Conservation (phyloP, 768 basidiomycete species). For the Solioccasus polychromus region DNA sequence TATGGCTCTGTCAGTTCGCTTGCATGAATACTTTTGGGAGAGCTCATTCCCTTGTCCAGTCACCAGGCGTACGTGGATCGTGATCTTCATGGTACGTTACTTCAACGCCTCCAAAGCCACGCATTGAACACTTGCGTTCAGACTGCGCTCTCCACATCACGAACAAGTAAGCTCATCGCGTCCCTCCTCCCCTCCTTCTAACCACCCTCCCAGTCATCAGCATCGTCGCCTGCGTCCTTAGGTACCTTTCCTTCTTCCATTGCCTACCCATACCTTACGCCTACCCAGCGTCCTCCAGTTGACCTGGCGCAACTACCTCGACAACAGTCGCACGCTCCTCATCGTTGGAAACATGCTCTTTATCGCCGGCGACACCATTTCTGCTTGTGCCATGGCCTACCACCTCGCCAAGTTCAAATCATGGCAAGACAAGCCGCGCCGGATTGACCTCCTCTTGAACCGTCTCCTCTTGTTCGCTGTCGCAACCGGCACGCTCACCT, state of each 20-base stretch:
- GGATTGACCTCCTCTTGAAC: slow-evolving; percentile 21
- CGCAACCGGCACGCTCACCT: slow-evolving; percentile 25
- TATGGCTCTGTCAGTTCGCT: slow-evolving; percentile 25
- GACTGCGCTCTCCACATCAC: slow-evolving; percentile 16
- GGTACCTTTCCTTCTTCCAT: slow-evolving; percentile 4
- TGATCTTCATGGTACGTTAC: slow-evolving; percentile 17
- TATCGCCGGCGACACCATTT: slow-evolving; percentile 23
- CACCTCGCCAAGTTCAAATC: slow-evolving; percentile 17
- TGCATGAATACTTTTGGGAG: neutral
- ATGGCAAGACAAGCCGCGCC: slow-evolving; percentile 9
- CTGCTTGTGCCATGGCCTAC: slow-evolving; percentile 20
- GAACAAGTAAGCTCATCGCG: slow-evolving; percentile 12
- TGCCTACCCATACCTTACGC: neutral
- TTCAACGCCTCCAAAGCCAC: neutral
- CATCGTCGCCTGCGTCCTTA: slow-evolving; percentile 9
- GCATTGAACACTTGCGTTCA: slow-evolving; percentile 2
- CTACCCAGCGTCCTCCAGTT: slow-evolving; percentile 6
- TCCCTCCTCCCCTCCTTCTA: neutral
- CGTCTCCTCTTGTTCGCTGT: slow-evolving; percentile 23
- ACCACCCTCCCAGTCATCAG: slow-evolving; percentile 14
- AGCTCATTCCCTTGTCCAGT: slow-evolving; percentile 16
- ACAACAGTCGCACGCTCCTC: slow-evolving; percentile 2
- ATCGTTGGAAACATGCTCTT: slow-evolving; percentile 23
- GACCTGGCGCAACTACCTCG: slow-evolving; percentile 13
- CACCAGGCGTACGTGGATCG: slow-evolving; percentile 12